These are phyloP conservation scores for Amyloporia xantha DNA, from an alignment of 768 basidiomycete genomes.

Conservation along the genomic window DNA sequence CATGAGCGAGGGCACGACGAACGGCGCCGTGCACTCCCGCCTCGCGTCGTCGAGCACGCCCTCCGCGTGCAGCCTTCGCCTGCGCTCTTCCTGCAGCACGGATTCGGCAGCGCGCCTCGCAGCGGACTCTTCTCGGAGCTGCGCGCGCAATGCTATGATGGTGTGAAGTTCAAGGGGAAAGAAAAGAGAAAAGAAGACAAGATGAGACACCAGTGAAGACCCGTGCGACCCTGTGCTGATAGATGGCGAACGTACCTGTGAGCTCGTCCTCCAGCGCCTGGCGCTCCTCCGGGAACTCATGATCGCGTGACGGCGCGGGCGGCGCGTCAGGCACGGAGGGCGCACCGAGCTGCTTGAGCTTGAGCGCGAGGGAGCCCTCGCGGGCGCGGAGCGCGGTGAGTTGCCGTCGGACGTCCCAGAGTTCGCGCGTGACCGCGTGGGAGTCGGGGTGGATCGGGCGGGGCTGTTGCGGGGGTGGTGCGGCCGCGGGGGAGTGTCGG, in stretches of 20 bases:
- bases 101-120: constrained; percentile 18
- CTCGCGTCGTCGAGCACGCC: constrained; percentile 19
- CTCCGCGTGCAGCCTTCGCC: constrained; percentile 17
- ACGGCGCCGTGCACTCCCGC: constrained; percentile 21
- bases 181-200: not conserved
- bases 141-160: constrained; percentile 15
- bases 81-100: constrained; percentile 19
- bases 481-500: not conserved
- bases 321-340: constrained; percentile 1
- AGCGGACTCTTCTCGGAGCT: constrained; percentile 13
- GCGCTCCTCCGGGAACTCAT: constrained; percentile 1
- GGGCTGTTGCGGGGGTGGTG: not conserved
- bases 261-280: constrained; percentile 9
- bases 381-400: constrained; percentile 21
- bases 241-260: constrained; percentile 10
- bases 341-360: constrained; percentile 10
- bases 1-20: constrained; percentile 26
- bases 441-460: not conserved
- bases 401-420: constrained; percentile 23
- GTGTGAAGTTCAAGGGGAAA: not conserved
- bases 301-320: too few species aligned
- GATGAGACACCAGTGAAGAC: constrained; percentile 1
- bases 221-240: too few species aligned
- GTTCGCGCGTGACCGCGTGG: constrained; percentile 13
- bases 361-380: constrained; percentile 11